These are phyloP conservation scores for Dactylellina drechsleri DNA, from an alignment of 2,329 filamentous ascomycete species.

Conservation along the genomic window DNA sequence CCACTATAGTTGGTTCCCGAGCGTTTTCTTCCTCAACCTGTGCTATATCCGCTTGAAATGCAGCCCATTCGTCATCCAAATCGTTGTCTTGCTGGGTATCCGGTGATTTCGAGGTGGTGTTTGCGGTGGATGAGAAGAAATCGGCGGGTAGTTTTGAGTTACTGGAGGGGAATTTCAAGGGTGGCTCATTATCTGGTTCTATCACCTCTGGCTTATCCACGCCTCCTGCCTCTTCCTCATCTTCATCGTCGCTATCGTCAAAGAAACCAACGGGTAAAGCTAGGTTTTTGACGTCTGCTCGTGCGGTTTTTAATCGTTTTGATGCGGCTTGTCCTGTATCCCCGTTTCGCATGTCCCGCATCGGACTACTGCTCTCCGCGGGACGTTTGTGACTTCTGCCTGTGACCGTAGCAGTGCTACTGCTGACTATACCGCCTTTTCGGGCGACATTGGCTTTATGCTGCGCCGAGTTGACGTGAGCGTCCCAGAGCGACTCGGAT, in stretches of 20 bases:
- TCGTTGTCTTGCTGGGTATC: constrained; percentile 62
- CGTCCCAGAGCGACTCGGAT: constrained; percentile 64
- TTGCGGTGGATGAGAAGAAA: constrained; percentile 57
- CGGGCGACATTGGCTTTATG: constrained; percentile 64
- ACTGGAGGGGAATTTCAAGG: constrained; percentile 20
- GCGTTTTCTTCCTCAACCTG: constrained; percentile 59
- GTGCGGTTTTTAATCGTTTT: constrained; percentile 63
- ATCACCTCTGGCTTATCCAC: constrained; percentile 58
- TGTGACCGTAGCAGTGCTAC: constrained; percentile 11
- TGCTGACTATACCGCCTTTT: constrained; percentile 58
- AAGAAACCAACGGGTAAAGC: constrained; percentile 60
- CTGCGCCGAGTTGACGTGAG: constrained; percentile 64
- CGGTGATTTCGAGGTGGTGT: constrained; percentile 22
- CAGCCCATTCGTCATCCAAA: constrained; percentile 85
- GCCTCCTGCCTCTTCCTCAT: constrained; percentile 58
- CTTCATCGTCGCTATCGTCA: constrained; percentile 56
- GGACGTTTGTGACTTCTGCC: constrained; percentile 52
- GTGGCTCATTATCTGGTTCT: constrained; percentile 56
- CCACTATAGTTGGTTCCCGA: background rate
- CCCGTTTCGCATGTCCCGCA: constrained; percentile 67
- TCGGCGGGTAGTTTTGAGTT: constrained; percentile 55
- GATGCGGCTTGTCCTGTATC: constrained; percentile 60
- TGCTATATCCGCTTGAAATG: constrained; percentile 84
- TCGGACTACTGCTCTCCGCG: constrained; percentile 57
- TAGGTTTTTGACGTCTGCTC: constrained; percentile 54